Conservation (phyloP, 2,329 filamentous ascomycete genomes). For the Alternaria arbusti region DNA sequence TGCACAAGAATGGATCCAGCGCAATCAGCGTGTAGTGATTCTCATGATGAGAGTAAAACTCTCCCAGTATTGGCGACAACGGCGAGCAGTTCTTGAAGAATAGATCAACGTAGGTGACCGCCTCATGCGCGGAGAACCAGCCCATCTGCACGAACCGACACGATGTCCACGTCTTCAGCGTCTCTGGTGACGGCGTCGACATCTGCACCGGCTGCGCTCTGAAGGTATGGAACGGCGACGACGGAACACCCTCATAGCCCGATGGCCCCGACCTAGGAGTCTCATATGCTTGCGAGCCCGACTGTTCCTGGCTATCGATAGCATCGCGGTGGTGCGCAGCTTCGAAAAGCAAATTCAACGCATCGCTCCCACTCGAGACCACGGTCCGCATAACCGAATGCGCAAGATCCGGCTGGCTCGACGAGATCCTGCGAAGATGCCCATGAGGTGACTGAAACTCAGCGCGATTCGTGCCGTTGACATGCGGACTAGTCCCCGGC, state of each 20-base stretch:
- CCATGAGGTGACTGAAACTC: constrained; percentile 39
- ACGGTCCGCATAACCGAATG: constrained; percentile 56
- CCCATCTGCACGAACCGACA: constrained; percentile 63
- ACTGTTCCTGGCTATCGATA: constrained; percentile 40
- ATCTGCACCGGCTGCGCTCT: constrained; percentile 47
- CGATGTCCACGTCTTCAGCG: constrained; percentile 55
- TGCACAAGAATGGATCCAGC: constrained; percentile 60
- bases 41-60: constrained; percentile 58
- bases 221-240: constrained; percentile 42
- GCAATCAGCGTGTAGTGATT: constrained; percentile 58
- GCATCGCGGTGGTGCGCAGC: constrained; percentile 52
- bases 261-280: constrained; percentile 41
- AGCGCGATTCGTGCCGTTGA: constrained; percentile 29
- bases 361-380: constrained; percentile 62
- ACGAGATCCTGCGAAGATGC: constrained; percentile 40
- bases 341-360: constrained; percentile 60
- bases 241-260: constrained; percentile 29
- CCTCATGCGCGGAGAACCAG: constrained; percentile 62
- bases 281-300: constrained; percentile 48
- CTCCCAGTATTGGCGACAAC: constrained; percentile 58
- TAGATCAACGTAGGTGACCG: constrained; percentile 60
- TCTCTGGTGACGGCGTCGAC: constrained; percentile 48
- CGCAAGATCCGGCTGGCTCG: constrained; percentile 44
- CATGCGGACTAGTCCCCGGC: constrained; percentile 35
- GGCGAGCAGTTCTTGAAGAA: constrained; percentile 60